Evolutionary conservation across 176 grass and related monocot genomes (phyloP).

Genomic region (Chrysopogon serrulatus): DNA sequence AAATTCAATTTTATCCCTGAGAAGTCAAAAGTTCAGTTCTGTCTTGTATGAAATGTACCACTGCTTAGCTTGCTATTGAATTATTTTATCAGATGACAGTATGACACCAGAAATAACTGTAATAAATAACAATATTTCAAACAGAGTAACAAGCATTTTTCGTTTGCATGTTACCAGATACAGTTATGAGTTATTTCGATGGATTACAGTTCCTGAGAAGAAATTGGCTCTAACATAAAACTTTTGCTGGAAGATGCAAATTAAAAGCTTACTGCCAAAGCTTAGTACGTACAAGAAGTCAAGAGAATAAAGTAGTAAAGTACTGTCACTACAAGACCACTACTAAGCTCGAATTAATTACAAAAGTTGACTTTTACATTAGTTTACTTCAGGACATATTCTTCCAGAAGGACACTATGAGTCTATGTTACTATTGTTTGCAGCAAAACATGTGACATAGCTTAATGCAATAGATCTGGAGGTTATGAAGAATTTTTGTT

Average conservation of each 20-base stretch:
- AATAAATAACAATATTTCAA: not conserved
- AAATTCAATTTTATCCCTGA: not conserved
- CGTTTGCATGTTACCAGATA: not conserved
- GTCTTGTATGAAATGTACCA: not conserved
- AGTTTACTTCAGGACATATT: slow-evolving; percentile 9
- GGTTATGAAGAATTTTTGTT: not conserved
- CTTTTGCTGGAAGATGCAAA: not conserved
- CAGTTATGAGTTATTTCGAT: not conserved
- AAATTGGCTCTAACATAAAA: not conserved
- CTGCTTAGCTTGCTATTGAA: not conserved
- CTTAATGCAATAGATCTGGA: not conserved
- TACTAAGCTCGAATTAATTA: not conserved
- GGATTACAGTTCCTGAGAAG: not conserved
- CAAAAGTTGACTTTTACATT: slow-evolving; percentile 1
- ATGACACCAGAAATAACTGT: not conserved
- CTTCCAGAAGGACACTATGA: not conserved
- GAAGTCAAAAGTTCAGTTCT: not conserved
- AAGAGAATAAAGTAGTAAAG: slow-evolving; percentile 5
- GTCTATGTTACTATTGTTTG: not conserved
- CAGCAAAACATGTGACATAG: not conserved
- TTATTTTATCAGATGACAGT: not conserved
- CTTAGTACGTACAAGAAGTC: not conserved
- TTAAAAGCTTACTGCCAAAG: not conserved
- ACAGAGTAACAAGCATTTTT: not conserved
- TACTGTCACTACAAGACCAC: not conserved